These are phyloP conservation scores for Pseudozyma hubeiensis DNA, from an alignment of 1,284 basidiomycete species.

Conservation along the genomic window DNA sequence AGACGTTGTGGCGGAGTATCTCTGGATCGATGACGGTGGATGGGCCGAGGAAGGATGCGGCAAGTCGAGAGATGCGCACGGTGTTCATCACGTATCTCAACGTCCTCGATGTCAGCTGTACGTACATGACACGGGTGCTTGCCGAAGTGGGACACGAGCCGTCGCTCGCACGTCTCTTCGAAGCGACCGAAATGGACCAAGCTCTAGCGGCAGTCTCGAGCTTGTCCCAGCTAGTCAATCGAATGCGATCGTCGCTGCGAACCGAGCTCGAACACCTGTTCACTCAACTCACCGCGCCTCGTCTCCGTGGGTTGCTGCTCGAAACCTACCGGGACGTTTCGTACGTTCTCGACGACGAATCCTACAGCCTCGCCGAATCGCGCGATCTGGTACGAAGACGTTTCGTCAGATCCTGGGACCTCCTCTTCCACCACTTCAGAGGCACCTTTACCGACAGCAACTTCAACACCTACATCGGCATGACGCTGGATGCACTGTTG, in stretches of 20 bases:
- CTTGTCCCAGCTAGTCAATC: constrained; percentile 24
- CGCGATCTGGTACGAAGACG: constrained; percentile 86
- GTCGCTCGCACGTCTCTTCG: constrained; percentile 41
- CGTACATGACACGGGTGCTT: constrained; percentile 59
- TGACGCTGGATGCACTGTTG: constrained; percentile 85
- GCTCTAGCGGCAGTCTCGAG: constrained; percentile 18
- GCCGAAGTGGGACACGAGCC: constrained; percentile 45
- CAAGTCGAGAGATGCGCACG: constrained; percentile 62
- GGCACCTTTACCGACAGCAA: constrained; percentile 87
- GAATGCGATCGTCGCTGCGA: constrained; percentile 70
- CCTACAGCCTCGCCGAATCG: constrained; percentile 83
- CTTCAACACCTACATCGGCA: constrained; percentile 83
- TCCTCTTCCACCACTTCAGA: constrained; percentile 74
- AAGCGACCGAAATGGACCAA: constrained; percentile 18
- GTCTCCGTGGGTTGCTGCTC: constrained; percentile 81
- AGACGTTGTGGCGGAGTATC: constrained; percentile 57
- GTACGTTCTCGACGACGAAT: constrained; percentile 85
- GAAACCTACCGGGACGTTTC: constrained; percentile 90
- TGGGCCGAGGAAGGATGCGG: constrained; percentile 64
- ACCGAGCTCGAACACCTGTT: constrained; percentile 91
- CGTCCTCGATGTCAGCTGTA: constrained; percentile 57
- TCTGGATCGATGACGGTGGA: constrained; percentile 61
- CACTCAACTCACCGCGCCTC: constrained; percentile 88
- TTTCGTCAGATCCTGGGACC: constrained; percentile 86
- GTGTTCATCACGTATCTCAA: constrained; percentile 65